Conservation (phyloP, 2,329 filamentous ascomycete genomes). For the Exophiala spinifera region DNA sequence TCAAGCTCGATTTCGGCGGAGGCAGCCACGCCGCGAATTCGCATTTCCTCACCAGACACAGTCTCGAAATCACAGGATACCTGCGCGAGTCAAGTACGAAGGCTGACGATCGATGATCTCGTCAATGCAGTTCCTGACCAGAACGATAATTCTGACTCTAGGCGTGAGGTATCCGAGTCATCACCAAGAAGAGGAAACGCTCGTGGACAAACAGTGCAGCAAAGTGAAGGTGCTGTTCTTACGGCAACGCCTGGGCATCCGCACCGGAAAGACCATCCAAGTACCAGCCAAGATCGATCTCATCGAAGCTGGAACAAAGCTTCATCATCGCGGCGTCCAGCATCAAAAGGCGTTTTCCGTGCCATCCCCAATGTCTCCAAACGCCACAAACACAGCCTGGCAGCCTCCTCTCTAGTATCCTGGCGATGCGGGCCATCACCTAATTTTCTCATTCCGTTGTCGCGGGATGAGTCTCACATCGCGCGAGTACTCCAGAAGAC, state of each 20-base stretch:
- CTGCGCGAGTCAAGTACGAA: slow-evolving; percentile 1
- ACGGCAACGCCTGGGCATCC: neutral
- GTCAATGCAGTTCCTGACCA: slow-evolving; percentile 12
- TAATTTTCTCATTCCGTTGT: slow-evolving; percentile 4
- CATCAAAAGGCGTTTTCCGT: neutral
- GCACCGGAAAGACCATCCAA: neutral
- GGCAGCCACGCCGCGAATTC: too few species aligned
- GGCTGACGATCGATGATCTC: slow-evolving; percentile 12
- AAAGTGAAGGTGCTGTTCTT: too few species aligned
- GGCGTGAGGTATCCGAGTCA: too few species aligned
- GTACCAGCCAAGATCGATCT: neutral
- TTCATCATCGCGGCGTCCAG: neutral
- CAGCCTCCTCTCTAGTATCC: slow-evolving; percentile 1
- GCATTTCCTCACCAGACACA: neutral
- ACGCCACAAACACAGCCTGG: neutral
- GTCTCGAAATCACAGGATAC: neutral
- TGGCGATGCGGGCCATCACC: slow-evolving; percentile 5
- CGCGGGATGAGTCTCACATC: slow-evolving; percentile 12
- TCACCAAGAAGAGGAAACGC: neutral
- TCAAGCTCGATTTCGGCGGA: neutral
- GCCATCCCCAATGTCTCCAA: slow-evolving; percentile 17
- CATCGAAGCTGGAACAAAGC: neutral
- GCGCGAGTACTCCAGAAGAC: slow-evolving; percentile 10
- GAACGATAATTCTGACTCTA: neutral
- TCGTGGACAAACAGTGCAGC: neutral